These are phyloP conservation scores for Lathyrus aphaca DNA, from an alignment of 306 rosid species.

Conservation along the genomic window DNA sequence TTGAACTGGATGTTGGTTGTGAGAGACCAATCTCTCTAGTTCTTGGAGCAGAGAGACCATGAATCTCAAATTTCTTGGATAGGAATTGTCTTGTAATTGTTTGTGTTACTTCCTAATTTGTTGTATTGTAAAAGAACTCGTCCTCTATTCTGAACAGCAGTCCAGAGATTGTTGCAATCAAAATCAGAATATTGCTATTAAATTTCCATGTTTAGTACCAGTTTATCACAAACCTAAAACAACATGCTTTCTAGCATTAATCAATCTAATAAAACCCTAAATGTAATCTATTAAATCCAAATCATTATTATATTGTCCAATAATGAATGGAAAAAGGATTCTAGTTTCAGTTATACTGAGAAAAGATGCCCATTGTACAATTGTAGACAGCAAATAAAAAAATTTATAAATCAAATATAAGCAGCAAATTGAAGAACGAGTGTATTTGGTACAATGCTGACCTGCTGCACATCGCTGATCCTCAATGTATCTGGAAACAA, in stretches of 20 bases:
- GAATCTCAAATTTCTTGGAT: too few relatives aligned
- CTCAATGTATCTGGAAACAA: constrained; percentile 56
- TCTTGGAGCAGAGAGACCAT: too few relatives aligned
- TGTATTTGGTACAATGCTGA: constrained; percentile 39
- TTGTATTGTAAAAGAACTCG: too few relatives aligned
- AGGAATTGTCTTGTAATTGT: too few relatives aligned
- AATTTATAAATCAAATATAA: constrained; percentile 3
- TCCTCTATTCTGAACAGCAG: too few relatives aligned
- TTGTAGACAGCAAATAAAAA: not conserved
- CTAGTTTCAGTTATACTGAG: not conserved
- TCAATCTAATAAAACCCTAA: constrained; percentile 6
- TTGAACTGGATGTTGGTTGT: too few relatives aligned
- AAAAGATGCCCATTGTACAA: constrained; percentile 4
- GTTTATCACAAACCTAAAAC: not conserved
- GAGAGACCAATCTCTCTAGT: too few relatives aligned
- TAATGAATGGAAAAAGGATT: not conserved
- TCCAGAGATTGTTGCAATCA: too few relatives aligned
- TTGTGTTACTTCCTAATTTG: too few relatives aligned
- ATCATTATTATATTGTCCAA: not conserved
- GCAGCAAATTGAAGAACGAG: not conserved
- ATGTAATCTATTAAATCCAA: constrained; percentile 20
- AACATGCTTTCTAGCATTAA: constrained; percentile 19
- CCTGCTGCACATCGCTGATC: constrained; percentile 70
- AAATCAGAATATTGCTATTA: too few relatives aligned
- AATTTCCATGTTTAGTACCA: too few relatives aligned